Percentiles rank a stretch among this genome's conserved stretches.
Evolutionary conservation across 352 stramenopile species (phyloP).

Genomic region (Phytophthora citrophthora): DNA sequence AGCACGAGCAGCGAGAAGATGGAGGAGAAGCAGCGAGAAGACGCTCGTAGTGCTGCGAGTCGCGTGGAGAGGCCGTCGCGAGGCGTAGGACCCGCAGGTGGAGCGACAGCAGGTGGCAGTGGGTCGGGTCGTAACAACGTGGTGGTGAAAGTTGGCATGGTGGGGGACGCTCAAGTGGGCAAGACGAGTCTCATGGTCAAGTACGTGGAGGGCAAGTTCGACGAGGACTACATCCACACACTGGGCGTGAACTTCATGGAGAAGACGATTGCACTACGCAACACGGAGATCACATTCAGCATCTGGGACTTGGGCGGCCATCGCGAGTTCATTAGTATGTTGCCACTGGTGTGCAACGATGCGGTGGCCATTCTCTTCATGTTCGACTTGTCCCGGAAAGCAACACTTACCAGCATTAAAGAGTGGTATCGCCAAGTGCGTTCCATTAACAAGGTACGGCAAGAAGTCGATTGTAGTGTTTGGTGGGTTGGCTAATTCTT

Average conservation of each 20-base stretch:
- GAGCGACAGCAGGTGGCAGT: slow-evolving; percentile 25
- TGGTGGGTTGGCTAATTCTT: background rate
- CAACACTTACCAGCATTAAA: slow-evolving; percentile 92
- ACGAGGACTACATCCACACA: slow-evolving; percentile 97
- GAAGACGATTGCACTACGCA: slow-evolving; percentile 94
- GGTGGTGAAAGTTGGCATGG: slow-evolving; percentile 94
- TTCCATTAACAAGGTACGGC: slow-evolving; percentile 87
- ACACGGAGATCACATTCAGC: slow-evolving; percentile 96
- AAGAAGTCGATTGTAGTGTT: background rate
- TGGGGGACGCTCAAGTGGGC: slow-evolving; percentile 94
- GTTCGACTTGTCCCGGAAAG: slow-evolving; percentile 94
- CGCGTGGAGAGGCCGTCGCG: slow-evolving; percentile 37
- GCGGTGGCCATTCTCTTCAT: slow-evolving; percentile 96
- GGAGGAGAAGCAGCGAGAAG: slow-evolving; percentile 39
- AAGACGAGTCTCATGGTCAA: slow-evolving; percentile 98
- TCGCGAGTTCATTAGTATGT: slow-evolving; percentile 95
- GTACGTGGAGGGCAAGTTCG: slow-evolving; percentile 96
- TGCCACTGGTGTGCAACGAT: slow-evolving; percentile 95
- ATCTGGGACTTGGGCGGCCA: slow-evolving; percentile 96
- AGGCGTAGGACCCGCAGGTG: slow-evolving; percentile 32
- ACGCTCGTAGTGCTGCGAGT: slow-evolving; percentile 14
- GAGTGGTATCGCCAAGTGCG: slow-evolving; percentile 94
- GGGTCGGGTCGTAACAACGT: slow-evolving; percentile 84
- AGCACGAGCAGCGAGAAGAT: slow-evolving; percentile 25
- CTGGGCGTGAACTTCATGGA: slow-evolving; percentile 97